Conservation (phyloP, 1,284 basidiomycete genomes). For the Apiotrichum veenhuisii region DNA sequence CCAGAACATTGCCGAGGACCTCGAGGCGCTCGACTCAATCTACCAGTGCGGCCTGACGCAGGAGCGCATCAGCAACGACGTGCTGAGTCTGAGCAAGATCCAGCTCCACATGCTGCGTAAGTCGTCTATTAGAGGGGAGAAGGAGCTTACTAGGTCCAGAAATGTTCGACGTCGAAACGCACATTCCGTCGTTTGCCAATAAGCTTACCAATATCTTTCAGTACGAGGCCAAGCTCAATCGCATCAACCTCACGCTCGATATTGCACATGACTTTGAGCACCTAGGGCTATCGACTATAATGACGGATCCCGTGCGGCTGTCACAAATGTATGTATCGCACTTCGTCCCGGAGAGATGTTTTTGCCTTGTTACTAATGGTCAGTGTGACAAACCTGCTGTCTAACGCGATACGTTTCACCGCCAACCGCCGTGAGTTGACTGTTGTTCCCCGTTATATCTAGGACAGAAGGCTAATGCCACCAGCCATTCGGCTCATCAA, state of each 20-base stretch:
- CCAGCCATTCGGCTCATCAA: too few relatives aligned
- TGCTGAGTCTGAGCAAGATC: constrained; percentile 50
- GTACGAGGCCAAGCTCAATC: constrained; percentile 45
- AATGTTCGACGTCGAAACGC: constrained; percentile 45
- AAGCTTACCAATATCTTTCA: constrained; percentile 48
- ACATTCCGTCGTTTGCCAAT: constrained; percentile 38
- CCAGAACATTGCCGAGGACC: constrained; percentile 45
- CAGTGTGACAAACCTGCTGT: constrained; percentile 39
- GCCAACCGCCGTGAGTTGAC: too few relatives aligned
- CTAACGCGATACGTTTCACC: constrained; percentile 43
- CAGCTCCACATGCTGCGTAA: constrained; percentile 44
- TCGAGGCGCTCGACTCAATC: constrained; percentile 46
- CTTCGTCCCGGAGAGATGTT: too few relatives aligned
- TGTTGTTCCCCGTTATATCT: too few relatives aligned
- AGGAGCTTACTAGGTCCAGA: neutral
- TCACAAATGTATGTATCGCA: constrained; percentile 38
- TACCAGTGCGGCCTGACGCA: constrained; percentile 49
- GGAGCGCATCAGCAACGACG: constrained; percentile 52
- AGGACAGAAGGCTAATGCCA: too few relatives aligned
- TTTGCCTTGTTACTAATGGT: too few relatives aligned
- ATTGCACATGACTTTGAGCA: constrained; percentile 6
- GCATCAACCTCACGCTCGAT: constrained; percentile 11
- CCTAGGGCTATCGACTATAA: constrained; percentile 19
- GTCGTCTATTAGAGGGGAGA: too few relatives aligned
- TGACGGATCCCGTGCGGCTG: constrained; percentile 44